Conservation (phyloP, 1,284 basidiomycete species). For the Cutaneotrichosporon sp. region DNA sequence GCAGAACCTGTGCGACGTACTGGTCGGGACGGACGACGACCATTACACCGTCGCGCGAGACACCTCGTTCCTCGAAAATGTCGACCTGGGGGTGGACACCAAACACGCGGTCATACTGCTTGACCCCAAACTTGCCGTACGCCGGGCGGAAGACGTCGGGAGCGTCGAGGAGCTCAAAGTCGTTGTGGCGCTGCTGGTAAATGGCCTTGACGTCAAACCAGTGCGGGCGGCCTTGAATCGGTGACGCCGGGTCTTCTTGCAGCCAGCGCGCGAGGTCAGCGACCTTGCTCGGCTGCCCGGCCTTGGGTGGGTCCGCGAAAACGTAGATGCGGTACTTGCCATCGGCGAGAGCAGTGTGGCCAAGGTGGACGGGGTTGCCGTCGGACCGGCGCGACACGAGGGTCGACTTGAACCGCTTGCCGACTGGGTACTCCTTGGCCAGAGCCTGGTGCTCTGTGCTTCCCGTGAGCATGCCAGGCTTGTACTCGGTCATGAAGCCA, state of each 20-base stretch:
- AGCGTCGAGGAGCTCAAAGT: constrained; percentile 45
- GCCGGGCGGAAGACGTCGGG: constrained; percentile 39
- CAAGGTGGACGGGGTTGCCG: constrained; percentile 12
- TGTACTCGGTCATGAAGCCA: constrained; percentile 21
- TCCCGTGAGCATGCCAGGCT: constrained; percentile 10
- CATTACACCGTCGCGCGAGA: constrained; percentile 35
- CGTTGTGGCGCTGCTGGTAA: constrained; percentile 35
- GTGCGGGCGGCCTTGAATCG: constrained; percentile 8
- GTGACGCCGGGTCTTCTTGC: constrained; percentile 12
- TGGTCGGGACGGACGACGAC: constrained; percentile 50
- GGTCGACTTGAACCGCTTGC: constrained; percentile 26
- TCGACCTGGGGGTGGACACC: constrained; percentile 22
- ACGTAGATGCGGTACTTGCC: constrained; percentile 20
- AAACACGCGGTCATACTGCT: constrained; percentile 30
- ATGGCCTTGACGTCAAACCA: constrained; percentile 31
- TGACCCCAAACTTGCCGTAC: constrained; percentile 13
- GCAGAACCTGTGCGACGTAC: constrained; percentile 30
- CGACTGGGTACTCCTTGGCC: constrained; percentile 15
- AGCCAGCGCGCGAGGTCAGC: constrained; percentile 10
- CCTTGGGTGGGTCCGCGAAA: constrained; percentile 15
- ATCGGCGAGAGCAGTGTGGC: constrained; percentile 17
- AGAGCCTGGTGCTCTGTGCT: constrained; percentile 6
- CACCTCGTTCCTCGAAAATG: constrained; percentile 14
- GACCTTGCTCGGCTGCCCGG: background rate
- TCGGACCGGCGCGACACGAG: constrained; percentile 48